These are phyloP conservation scores for Helicocarpus griseus DNA, from an alignment of 2,329 filamentous ascomycete species.

Conservation along the genomic window DNA sequence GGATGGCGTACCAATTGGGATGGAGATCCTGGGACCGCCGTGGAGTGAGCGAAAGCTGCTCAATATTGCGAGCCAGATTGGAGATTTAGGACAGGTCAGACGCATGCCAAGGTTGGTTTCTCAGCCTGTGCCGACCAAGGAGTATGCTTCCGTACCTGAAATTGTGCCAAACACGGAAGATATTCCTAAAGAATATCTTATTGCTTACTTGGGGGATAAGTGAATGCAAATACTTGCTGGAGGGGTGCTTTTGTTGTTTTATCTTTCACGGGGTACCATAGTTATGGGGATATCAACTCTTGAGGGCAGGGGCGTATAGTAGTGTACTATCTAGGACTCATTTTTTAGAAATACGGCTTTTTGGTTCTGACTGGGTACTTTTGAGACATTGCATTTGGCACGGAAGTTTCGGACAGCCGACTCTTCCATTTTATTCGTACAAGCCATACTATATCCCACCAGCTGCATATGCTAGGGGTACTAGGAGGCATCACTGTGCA, in stretches of 20 bases:
- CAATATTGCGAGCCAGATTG: constrained; percentile 43
- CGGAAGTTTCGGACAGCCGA: neutral
- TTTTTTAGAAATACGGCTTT: no score
- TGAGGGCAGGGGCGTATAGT: neutral
- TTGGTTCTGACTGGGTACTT: neutral
- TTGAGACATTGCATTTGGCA: neutral
- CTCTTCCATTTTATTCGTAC: neutral
- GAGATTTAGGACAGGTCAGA: constrained; percentile 36
- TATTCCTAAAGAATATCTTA: neutral
- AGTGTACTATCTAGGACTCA: neutral
- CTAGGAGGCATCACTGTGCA: no score
- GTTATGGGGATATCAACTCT: no score
- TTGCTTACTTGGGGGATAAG: neutral
- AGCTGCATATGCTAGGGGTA: no score
- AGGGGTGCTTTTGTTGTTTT: neutral
- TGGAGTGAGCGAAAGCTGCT: constrained; percentile 48
- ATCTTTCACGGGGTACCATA: no score
- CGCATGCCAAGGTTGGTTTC: constrained; percentile 28
- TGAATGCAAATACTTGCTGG: neutral
- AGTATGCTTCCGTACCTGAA: neutral
- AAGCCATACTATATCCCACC: no score
- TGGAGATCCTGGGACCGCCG: constrained; percentile 52
- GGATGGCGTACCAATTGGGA: constrained; percentile 52
- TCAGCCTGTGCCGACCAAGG: neutral
- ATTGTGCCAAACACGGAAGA: neutral